phyloP scores from a whole-genome alignment of 2,329 filamentous ascomycete genomes.

The Colletotrichum incanum region DNA sequence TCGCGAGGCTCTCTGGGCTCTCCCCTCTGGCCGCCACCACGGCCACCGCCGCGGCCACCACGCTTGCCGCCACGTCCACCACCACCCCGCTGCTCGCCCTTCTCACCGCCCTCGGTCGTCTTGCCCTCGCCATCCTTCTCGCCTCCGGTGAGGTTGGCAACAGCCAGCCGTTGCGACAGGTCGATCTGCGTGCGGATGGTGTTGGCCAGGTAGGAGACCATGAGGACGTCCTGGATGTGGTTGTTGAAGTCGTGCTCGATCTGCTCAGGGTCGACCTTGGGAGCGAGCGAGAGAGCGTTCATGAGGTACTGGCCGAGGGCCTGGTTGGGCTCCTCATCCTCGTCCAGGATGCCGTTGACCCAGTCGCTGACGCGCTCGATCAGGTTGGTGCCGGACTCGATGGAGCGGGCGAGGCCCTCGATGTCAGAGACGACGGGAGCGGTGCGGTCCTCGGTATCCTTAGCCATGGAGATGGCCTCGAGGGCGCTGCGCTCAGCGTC shows the following conservation, averaged over 20 bases:
- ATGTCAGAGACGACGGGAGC: conserved; percentile 87
- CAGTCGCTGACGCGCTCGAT: conserved; percentile 93
- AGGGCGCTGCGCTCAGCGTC: conserved; percentile 79
- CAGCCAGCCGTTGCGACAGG: conserved; percentile 93
- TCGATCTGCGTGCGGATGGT: conserved; percentile 99
- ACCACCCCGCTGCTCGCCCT: conserved; percentile 62
- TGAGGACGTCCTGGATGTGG: conserved; percentile 98
- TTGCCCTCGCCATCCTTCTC: conserved; percentile 68
- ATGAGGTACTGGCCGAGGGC: conserved; percentile 95
- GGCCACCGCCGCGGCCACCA: conserved; percentile 66
- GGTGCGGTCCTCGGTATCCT: conserved; percentile 82
- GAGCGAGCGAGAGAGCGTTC: conserved; percentile 91
- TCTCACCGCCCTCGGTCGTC: conserved; percentile 59
- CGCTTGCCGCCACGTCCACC: conserved; percentile 62
- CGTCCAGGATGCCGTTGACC: conserved; percentile 93
- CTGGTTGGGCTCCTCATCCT: conserved; percentile 90
- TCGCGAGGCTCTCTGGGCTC: conserved; percentile 61
- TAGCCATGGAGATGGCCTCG: conserved; percentile 87
- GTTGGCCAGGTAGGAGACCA: conserved; percentile 98
- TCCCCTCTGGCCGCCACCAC: conserved; percentile 63
- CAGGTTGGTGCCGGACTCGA: conserved; percentile 90
- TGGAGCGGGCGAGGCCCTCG: conserved; percentile 86
- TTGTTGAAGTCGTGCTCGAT: conserved; percentile 99
- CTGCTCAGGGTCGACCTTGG: conserved; percentile 91
- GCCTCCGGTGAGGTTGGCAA: conserved; percentile 72